Percentiles rank a stretch among this genome's conserved stretches.
These are phyloP conservation scores for Herpetomonas samuelpessoai DNA, from an alignment of 208 protist species.

Conservation along the genomic window DNA sequence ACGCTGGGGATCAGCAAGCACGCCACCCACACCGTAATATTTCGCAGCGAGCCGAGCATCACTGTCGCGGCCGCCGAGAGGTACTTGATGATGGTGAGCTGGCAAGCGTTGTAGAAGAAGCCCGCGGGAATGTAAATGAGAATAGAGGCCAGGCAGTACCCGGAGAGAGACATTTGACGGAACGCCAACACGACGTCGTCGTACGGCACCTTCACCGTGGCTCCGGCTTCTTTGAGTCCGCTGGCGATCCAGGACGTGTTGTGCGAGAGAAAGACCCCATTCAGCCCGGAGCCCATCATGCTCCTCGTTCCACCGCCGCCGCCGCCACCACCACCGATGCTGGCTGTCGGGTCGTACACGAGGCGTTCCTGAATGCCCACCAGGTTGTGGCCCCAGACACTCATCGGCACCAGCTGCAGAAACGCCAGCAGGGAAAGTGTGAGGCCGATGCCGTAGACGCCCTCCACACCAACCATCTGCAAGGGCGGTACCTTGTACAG, in stretches of 20 bases:
- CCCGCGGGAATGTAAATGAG: constrained; percentile 46
- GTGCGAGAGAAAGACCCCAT: not conserved
- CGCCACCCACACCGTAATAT: constrained; percentile 63
- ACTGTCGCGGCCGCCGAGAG: constrained; percentile 64
- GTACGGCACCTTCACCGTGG: constrained; percentile 34
- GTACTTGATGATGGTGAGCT: constrained; percentile 68
- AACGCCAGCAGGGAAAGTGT: constrained; percentile 61
- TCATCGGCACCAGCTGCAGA: constrained; percentile 62
- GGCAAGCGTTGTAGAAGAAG: constrained; percentile 62
- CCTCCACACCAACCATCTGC: constrained; percentile 90
- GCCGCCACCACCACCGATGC: not conserved
- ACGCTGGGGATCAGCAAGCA: constrained; percentile 52
- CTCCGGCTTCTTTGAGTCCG: not conserved
- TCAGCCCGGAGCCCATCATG: not conserved
- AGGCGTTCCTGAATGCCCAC: constrained; percentile 17
- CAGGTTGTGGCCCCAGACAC: constrained; percentile 42
- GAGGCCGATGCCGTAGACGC: constrained; percentile 81
- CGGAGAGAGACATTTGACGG: constrained; percentile 39
- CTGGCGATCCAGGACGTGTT: constrained; percentile 16
- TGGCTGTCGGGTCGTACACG: not conserved
- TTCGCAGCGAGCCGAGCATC: constrained; percentile 73
- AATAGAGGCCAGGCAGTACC: constrained; percentile 37
- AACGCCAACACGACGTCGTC: constrained; percentile 71
- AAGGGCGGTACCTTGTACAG: constrained; percentile 71
- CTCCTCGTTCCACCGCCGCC: too few species aligned